These are phyloP conservation scores for Mortierella sp. DNA, from an alignment of 371 early-diverging fungal species.

Conservation along the genomic window DNA sequence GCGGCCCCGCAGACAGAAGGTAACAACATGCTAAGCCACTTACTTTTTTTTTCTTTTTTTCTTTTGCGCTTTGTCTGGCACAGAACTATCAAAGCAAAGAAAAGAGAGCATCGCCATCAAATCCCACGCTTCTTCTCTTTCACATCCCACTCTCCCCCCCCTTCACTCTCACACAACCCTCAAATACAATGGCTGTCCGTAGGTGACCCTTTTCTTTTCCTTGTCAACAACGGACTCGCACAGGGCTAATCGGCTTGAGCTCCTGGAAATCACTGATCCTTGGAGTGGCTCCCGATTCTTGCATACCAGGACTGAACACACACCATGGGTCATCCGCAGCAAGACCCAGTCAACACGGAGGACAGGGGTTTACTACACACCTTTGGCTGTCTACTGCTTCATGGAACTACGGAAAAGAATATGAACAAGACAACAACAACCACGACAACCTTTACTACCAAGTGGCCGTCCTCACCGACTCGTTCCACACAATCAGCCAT, in stretches of 20 bases:
- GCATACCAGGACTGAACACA: not conserved
- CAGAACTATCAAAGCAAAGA: not conserved
- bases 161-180: not conserved
- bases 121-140: constrained; percentile 16
- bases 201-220: constrained; percentile 15
- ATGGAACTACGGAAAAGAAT: not conserved
- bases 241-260: too few relatives aligned
- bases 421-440: not conserved
- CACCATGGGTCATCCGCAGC: constrained; percentile 9
- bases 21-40: constrained; percentile 14
- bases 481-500: not conserved
- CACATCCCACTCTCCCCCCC: not conserved
- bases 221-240: not conserved
- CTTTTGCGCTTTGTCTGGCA: not conserved
- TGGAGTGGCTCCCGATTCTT: not conserved
- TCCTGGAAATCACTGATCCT: not conserved
- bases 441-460: not conserved
- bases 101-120: constrained; percentile 12
- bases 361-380: not conserved
- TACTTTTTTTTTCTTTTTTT: constrained; percentile 5
- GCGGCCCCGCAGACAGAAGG: constrained; percentile 9
- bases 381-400: not conserved
- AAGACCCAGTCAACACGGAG: not conserved
- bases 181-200: constrained; percentile 36
- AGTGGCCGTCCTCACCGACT: not conserved